Base-by-base conservation (phyloP, 306 rosid species). In the Notholithocarpus densiflorus region DNA sequence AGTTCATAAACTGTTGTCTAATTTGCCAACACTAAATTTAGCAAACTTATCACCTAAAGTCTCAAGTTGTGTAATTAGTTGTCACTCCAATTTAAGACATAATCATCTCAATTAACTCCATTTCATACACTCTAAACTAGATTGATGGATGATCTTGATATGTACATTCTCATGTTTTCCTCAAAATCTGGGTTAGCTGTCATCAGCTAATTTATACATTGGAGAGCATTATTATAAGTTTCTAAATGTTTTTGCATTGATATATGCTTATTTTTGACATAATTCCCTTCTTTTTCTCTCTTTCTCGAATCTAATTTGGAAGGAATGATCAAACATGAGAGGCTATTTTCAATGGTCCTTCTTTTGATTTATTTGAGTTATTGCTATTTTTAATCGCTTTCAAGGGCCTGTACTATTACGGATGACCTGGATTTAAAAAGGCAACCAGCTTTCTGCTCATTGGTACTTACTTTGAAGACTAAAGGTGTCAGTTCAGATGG, bases 291-390 rank as follows among this genome's bases (percentile, higher is more conserved):
- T 14, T 17, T 15, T 4, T 29, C 5, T 29, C 5, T 54, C 24
- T 8, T 54, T 19, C 26, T 29, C 1, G 6, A 12, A 51, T 52
- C 37, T 8, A 2, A 1, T 72, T 18, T 79, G 56, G 40, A 72
- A 88, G 87, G 72, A 74, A 81, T 61, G 91, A 56, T 80, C 89
- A 68, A 81, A 88, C 59, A 6, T 62, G n/a, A 85, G 60, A 48
- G 87, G 91, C 10, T 85, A 85, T 65, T 80, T 88, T 78, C 80
- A 15, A 9, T 85, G 91, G 91, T 83, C 91, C 3, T 88, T 88
- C 72, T 2, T 2, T 88, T 45, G 91, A 85, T 40, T 4, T 78
- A 6, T 75, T 80, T 1, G 87, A 85, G 80, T 52, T 88, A 43
- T 8, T n/a, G n/a, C n/a, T n/a, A n/a, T n/a, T n/a, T n/a, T n/a